A percentile compares a stretch with the other conserved stretches of the same genome.
Conservation (phyloP, 495 filamentous ascomycete species). For the Hypoxylon lienhwacheense region DNA sequence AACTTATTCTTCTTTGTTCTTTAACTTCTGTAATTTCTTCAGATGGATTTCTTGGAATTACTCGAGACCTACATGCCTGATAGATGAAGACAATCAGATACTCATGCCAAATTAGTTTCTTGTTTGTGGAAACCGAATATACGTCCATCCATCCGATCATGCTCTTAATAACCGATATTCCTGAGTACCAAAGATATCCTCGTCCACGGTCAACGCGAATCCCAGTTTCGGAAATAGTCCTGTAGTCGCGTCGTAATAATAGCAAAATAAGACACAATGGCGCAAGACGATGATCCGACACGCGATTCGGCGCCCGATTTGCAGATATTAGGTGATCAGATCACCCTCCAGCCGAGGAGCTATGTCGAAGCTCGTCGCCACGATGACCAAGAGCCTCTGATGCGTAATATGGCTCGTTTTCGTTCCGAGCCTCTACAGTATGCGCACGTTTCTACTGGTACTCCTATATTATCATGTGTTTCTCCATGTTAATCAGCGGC, state of each 20-base stretch:
- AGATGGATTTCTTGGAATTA: too few relatives aligned
- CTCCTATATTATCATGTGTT: neutral
- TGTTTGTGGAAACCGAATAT: neutral
- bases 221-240: neutral
- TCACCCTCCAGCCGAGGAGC: conserved; percentile 79
- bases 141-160: neutral
- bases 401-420: conserved; percentile 82
- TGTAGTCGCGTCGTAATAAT: conserved; percentile 9
- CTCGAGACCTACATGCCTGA: neutral
- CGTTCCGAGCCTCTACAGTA: conserved; percentile 57
- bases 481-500: conserved; percentile 36
- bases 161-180: conserved; percentile 14
- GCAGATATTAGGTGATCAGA: conserved; percentile 75
- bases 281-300: conserved; percentile 40
- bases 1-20: too few relatives aligned
- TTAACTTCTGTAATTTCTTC: too few relatives aligned
- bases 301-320: conserved; percentile 73
- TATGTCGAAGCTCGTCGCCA: conserved; percentile 57
- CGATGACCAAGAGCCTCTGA: conserved; percentile 68
- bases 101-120: neutral
- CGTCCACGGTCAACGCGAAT: conserved; percentile 16
- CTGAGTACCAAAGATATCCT: conserved; percentile 21
- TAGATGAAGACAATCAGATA: neutral
- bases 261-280: conserved; percentile 39
- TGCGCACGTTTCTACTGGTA: conserved; percentile 18